phyloP scores from a whole-genome alignment of 2,329 filamentous ascomycete species.

The Fusarium continuum region DNA sequence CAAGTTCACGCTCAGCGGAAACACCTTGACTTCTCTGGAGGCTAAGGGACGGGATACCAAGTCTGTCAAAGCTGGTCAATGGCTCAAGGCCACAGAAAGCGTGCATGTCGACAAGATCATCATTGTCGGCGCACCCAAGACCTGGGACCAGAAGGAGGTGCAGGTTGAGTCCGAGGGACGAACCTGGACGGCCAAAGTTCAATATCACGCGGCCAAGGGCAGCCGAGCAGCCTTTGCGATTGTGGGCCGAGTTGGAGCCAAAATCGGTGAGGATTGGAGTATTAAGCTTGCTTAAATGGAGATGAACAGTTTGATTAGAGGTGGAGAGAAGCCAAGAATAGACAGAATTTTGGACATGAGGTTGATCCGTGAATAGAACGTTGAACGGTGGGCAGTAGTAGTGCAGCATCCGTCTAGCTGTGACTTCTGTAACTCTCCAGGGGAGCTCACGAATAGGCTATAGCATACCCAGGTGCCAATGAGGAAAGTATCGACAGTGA shows the following conservation, averaged over 20 bases:
- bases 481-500: constrained; percentile 35
- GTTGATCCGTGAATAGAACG: not conserved
- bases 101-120: constrained; percentile 87
- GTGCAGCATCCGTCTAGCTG: constrained; percentile 17
- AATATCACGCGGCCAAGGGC: constrained; percentile 62
- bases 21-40: constrained; percentile 74
- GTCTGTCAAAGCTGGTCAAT: constrained; percentile 69
- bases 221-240: constrained; percentile 62
- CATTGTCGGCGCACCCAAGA: constrained; percentile 78
- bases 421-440: not conserved
- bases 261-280: constrained; percentile 64
- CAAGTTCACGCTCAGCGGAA: constrained; percentile 72
- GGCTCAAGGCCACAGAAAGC: constrained; percentile 79
- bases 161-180: constrained; percentile 63
- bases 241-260: constrained; percentile 60
- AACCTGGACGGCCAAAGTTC: constrained; percentile 66
- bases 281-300: constrained; percentile 48
- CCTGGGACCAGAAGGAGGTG: constrained; percentile 73
- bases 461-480: not conserved
- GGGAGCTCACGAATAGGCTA: not conserved
- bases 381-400: constrained; percentile 12
- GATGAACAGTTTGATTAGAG: constrained; percentile 26
- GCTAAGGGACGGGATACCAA: constrained; percentile 63
- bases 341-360: constrained; percentile 5
- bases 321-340: constrained; percentile 36